Percentiles rank a stretch among this genome's conserved stretches.
Conservation (phyloP, 495 filamentous ascomycete species). For the Penicillium robsamsonii region DNA sequence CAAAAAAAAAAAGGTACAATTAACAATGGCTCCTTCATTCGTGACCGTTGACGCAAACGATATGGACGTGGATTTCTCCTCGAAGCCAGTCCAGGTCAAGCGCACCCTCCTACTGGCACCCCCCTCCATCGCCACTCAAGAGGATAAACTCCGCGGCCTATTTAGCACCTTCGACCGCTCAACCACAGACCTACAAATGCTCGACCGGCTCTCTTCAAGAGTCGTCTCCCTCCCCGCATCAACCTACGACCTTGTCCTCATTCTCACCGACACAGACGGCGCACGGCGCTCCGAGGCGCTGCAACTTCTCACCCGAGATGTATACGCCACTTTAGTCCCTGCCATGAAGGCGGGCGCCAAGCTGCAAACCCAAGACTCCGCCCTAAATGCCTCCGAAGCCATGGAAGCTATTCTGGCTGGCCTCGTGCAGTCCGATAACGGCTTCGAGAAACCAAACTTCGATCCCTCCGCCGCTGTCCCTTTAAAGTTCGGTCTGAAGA, state of each 20-base stretch:
- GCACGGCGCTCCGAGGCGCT: constrained; percentile 56
- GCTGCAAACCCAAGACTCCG: constrained; percentile 66
- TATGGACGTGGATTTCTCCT: constrained; percentile 38
- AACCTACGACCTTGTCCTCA: constrained; percentile 80
- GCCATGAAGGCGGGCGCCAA: constrained; percentile 70
- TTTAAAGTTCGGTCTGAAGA: constrained; percentile 65
- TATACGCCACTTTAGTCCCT: constrained; percentile 64
- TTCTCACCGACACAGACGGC: constrained; percentile 75
- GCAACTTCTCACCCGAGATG: constrained; percentile 60
- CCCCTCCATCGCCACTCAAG: constrained; percentile 69
- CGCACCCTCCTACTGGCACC: constrained; percentile 70
- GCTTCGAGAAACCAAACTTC: constrained; percentile 72
- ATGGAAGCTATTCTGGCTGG: constrained; percentile 81
- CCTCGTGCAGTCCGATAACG: constrained; percentile 58
- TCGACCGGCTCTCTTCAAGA: constrained; percentile 85
- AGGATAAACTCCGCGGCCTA: constrained; percentile 55
- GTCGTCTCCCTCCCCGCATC: constrained; percentile 71
- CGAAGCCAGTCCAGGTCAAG: constrained; percentile 28
- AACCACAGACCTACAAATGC: constrained; percentile 91
- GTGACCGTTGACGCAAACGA: constrained; percentile 47
- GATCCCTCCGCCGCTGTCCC: constrained; percentile 64
- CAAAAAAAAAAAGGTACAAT: not conserved
- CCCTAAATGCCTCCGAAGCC: constrained; percentile 45
- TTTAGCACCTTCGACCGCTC: constrained; percentile 65
- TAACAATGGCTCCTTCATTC: constrained; percentile 39